These are phyloP conservation scores for Ambrosia artemisiifolia DNA, from an alignment of 129 eudicot species.

Conservation along the genomic window DNA sequence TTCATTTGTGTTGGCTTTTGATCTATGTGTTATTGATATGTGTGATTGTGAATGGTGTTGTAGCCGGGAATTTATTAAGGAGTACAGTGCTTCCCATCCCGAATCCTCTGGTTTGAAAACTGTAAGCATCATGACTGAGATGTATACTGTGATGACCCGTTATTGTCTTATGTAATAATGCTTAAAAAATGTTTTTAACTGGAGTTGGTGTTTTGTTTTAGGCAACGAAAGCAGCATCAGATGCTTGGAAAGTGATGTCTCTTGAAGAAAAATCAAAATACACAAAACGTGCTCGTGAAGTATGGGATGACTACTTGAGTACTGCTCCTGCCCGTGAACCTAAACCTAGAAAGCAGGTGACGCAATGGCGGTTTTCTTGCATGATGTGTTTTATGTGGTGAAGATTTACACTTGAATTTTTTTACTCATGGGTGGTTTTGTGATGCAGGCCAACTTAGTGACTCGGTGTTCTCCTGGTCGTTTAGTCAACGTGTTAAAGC, in stretches of 20 bases:
- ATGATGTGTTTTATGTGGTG: neutral
- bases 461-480: conserved; percentile 91
- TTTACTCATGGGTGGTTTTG: neutral
- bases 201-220: conserved; percentile 16
- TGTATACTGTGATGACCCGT: neutral
- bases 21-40: neutral
- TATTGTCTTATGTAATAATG: neutral
- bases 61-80: conserved; percentile 81
- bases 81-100: conserved; percentile 79
- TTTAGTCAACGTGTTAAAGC: conserved; percentile 61
- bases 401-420: neutral
- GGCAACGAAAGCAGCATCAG: conserved; percentile 86
- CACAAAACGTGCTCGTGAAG: conserved; percentile 85
- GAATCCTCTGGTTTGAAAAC: conserved; percentile 80
- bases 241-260: conserved; percentile 85
- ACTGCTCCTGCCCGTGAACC: conserved; percentile 65
- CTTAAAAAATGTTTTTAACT: neutral
- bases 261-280: conserved; percentile 69
- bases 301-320: conserved; percentile 81
- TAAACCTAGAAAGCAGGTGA: conserved; percentile 71
- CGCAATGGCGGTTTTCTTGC: neutral
- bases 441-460: conserved; percentile 64
- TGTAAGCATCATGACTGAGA: conserved; percentile 34
- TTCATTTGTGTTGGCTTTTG: neutral
- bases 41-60: conserved; percentile 21